A percentile compares a stretch with the other conserved stretches of the same genome.
phyloP scores from a whole-genome alignment of 495 filamentous ascomycete genomes.

The Tetracladium marchalianum region DNA sequence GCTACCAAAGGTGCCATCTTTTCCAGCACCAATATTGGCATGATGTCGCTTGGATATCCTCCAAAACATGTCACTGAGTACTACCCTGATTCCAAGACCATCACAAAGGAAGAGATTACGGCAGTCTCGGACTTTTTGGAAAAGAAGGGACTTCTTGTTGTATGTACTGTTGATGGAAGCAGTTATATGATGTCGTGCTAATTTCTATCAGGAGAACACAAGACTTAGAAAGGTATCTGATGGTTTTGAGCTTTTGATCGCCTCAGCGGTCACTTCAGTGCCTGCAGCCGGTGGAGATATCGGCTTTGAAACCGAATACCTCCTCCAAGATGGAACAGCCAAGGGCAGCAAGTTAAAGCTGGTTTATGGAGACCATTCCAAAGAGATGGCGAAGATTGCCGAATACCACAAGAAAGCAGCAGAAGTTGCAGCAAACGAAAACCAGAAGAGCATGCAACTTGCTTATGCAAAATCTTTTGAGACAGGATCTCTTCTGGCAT shows the following conservation, averaged over 20 bases:
- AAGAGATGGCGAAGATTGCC: constrained; percentile 73
- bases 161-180: constrained; percentile 1
- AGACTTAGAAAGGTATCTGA: constrained; percentile 64
- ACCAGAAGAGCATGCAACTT: constrained; percentile 73
- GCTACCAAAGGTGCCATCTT: constrained; percentile 68
- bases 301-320: constrained; percentile 54
- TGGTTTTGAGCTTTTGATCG: constrained; percentile 76
- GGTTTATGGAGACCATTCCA: constrained; percentile 73
- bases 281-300: constrained; percentile 57
- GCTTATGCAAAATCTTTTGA: constrained; percentile 80
- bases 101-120: constrained; percentile 77
- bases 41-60: constrained; percentile 81
- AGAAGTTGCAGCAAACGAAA: constrained; percentile 71
- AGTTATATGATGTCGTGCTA: constrained; percentile 9
- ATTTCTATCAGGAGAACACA: constrained; percentile 66
- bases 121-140: constrained; percentile 64
- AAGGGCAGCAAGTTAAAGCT: constrained; percentile 62
- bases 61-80: constrained; percentile 82
- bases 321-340: constrained; percentile 49
- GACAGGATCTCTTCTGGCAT: constrained; percentile 73
- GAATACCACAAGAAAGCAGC: constrained; percentile 60
- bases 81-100: constrained; percentile 78
- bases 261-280: constrained; percentile 46
- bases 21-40: constrained; percentile 48
- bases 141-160: constrained; percentile 50